Evolutionary conservation across 345 rosid species (phyloP), one percentile per base, ranked within the genome.

Genomic region (Durio zibethinus): DNA sequence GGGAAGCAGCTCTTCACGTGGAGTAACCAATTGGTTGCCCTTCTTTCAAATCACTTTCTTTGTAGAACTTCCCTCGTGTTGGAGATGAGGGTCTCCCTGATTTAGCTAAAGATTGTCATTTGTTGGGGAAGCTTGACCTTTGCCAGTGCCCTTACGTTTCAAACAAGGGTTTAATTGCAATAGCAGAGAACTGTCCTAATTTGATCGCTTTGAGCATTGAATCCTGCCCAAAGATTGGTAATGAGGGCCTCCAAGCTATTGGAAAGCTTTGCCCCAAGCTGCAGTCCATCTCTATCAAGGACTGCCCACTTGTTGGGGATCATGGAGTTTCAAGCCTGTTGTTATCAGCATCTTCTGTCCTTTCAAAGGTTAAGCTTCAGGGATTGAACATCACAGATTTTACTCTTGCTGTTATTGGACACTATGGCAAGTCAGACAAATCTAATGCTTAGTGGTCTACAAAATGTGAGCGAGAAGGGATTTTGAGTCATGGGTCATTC

Each of bases 401-500:
- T 81, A 86, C 93, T 73, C 93, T 91, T 9, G 93, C 92, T 8
- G 90, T 87, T 9, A 87, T 91, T 47, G 96, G 96, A 71, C 92
- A 89, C 80, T 91, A 87, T 68, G 93, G 96, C 14, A 83, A 83
- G 85, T 33, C 73, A 88, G 66, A 76, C 89, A 10, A 83, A 69
- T 78, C 89, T 91, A 25, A 42, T 80, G 56, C 88, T 91, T 23
- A 59, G 63, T 52, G 83, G 84, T 77, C 92, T 91, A 53, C 85
- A 81, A 60, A 80, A 85, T 65, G 91, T 87, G 42, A 90, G 84
- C 7, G 93, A 89, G 86, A 89, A 80, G 81, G 96, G 96, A 65
- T 89, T 91, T 75, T 89, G 96, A 93, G 96, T 87, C 75, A 89
- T 91, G 96, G 93, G 96, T 14, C 89, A 87, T 79, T 89, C 91